Evolutionary conservation across 2,329 filamentous ascomycete genomes (phyloP).

Genomic region (Tolypocladium inflatum): DNA sequence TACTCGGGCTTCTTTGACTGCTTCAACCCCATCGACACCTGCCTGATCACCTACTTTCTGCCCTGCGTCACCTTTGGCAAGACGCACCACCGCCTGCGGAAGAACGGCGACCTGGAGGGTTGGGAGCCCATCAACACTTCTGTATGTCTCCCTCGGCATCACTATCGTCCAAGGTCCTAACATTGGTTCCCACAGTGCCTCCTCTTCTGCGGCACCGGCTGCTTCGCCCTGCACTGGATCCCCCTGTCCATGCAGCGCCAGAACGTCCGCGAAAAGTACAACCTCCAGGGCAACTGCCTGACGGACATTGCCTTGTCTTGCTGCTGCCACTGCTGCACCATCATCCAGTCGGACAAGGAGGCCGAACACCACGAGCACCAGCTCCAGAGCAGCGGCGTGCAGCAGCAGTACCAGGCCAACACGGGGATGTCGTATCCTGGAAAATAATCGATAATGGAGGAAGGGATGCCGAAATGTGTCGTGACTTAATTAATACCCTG

Average conservation of each 20-base stretch:
- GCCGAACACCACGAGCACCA: slow-evolving; percentile 24
- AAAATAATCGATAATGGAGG: background rate
- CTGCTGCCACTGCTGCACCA: slow-evolving; percentile 35
- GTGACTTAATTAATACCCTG: background rate
- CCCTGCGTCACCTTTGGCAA: slow-evolving; percentile 40
- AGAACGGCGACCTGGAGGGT: slow-evolving; percentile 28
- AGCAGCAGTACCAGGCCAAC: slow-evolving; percentile 12
- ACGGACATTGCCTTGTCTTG: slow-evolving; percentile 30
- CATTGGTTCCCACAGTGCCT: slow-evolving; percentile 23
- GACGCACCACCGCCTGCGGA: slow-evolving; percentile 34
- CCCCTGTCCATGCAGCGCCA: slow-evolving; percentile 35
- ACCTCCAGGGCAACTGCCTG: slow-evolving; percentile 33
- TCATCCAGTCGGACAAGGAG: slow-evolving; percentile 40
- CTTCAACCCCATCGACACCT: slow-evolving; percentile 32
- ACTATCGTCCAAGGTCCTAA: background rate
- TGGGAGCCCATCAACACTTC: slow-evolving; percentile 38
- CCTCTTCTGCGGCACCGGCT: slow-evolving; percentile 29
- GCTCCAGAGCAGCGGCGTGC: slow-evolving; percentile 2
- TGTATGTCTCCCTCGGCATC: slow-evolving; percentile 18
- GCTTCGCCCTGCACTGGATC: slow-evolving; percentile 30
- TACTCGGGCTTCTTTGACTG: slow-evolving; percentile 31
- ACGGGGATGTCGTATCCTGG: slow-evolving; percentile 8
- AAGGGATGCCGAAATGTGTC: background rate
- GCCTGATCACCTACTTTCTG: slow-evolving; percentile 34
- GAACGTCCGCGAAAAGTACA: slow-evolving; percentile 33